Evolutionary conservation across 495 filamentous ascomycete species (phyloP).

Genomic region (Rhizodiscina lignyota): DNA sequence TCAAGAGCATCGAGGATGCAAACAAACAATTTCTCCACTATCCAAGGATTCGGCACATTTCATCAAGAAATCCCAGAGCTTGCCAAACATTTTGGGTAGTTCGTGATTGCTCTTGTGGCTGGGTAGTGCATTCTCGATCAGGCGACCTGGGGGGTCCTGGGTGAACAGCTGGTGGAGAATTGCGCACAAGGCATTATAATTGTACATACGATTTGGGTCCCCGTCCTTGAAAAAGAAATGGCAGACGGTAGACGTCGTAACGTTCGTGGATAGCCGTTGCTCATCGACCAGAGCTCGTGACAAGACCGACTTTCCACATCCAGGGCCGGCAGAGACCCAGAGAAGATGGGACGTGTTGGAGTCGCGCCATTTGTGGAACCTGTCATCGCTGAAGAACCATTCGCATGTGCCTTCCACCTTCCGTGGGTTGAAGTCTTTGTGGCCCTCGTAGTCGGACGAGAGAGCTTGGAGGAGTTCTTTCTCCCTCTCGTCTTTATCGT

Average conservation of each 20-base stretch:
- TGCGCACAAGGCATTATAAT: no score
- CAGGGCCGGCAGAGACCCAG: slow-evolving; percentile 36
- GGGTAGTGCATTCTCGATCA: no score
- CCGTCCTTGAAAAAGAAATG: no score
- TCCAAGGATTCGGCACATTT: slow-evolving; percentile 14
- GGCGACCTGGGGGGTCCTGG: no score
- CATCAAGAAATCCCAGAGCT: slow-evolving; percentile 27
- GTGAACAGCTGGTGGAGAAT: no score
- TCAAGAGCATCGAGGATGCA: slow-evolving; percentile 34
- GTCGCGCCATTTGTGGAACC: slow-evolving; percentile 20
- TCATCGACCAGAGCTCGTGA: slow-evolving; percentile 26
- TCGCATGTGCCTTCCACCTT: slow-evolving; percentile 23
- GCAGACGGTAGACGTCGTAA: no score
- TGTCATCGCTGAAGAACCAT: slow-evolving; percentile 22
- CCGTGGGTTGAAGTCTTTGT: slow-evolving; percentile 25
- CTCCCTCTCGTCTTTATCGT: no score
- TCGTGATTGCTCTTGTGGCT: no score
- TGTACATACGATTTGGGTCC: no score
- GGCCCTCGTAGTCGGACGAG: slow-evolving; percentile 3
- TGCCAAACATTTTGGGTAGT: slow-evolving; percentile 17
- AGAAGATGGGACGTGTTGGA: slow-evolving; percentile 15
- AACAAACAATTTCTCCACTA: slow-evolving; percentile 29
- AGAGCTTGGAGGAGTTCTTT: no score
- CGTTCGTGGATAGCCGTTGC: no score
- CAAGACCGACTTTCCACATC: slow-evolving; percentile 39